These are phyloP conservation scores for Penicillium oxalicum DNA, from an alignment of 2,329 filamentous ascomycete genomes.

Conservation along the genomic window DNA sequence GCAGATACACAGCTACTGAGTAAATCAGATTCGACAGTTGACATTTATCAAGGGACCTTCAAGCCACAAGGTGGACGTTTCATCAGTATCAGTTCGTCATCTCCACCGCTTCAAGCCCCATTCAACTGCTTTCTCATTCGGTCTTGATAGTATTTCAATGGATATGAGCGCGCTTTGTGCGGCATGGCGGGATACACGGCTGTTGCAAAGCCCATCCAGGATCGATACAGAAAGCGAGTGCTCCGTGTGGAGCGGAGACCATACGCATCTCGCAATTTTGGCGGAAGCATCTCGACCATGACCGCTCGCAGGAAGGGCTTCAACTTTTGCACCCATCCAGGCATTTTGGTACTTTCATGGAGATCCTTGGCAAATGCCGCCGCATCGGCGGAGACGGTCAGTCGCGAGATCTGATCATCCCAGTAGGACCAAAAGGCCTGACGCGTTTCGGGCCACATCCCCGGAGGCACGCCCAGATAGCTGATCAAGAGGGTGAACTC, in stretches of 20 bases:
- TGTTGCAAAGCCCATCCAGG: slow-evolving; percentile 28
- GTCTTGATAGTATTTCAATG: slow-evolving; percentile 28
- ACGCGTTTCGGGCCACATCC: slow-evolving; percentile 28
- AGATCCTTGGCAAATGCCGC: slow-evolving; percentile 28
- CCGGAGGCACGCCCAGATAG: slow-evolving; percentile 23
- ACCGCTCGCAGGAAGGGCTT: slow-evolving; percentile 28
- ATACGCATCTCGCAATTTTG: slow-evolving; percentile 28
- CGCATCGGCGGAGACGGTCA: slow-evolving; percentile 26
- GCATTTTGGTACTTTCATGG: slow-evolving; percentile 20
- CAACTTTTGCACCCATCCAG: slow-evolving; percentile 25
- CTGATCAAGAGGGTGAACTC: slow-evolving; percentile 28
- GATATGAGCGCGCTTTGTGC: slow-evolving; percentile 25
- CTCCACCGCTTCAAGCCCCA: slow-evolving; percentile 12
- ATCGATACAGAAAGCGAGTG: slow-evolving; percentile 25
- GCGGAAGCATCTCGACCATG: slow-evolving; percentile 33
- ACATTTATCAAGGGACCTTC: too few relatives aligned
- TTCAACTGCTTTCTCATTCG: slow-evolving; percentile 25
- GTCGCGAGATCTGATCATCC: slow-evolving; percentile 26
- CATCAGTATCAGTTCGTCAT: background rate
- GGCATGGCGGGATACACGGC: slow-evolving; percentile 32
- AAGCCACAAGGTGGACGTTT: background rate
- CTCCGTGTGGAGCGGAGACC: slow-evolving; percentile 25
- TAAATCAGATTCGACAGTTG: too few relatives aligned
- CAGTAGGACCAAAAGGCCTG: slow-evolving; percentile 34
- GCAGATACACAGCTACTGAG: too few relatives aligned